Percentiles rank a stretch among this genome's conserved stretches.
These are phyloP conservation scores for Achaetomiella virescens DNA, from an alignment of 495 filamentous ascomycete genomes.

Conservation along the genomic window DNA sequence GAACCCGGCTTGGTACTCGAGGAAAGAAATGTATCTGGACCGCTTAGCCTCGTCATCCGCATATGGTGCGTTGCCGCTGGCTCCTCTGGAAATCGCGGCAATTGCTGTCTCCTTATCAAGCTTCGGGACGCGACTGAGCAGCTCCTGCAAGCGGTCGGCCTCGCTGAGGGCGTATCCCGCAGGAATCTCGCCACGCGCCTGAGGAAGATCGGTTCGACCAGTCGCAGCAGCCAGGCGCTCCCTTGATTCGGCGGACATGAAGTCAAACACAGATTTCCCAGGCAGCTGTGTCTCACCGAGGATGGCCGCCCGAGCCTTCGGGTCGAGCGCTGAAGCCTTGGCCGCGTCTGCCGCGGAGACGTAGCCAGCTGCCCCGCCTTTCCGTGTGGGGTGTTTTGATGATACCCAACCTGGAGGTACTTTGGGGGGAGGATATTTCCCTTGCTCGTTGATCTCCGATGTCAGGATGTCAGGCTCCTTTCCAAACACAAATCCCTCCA, in stretches of 20 bases:
- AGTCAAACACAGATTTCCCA: constrained; percentile 94
- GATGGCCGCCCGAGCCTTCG: constrained; percentile 70
- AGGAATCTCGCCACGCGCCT: constrained; percentile 68
- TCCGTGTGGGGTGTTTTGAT: constrained; percentile 44
- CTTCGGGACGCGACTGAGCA: constrained; percentile 59
- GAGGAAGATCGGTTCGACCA: constrained; percentile 70
- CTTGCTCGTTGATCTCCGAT: constrained; percentile 47
- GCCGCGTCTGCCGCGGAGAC: constrained; percentile 69
- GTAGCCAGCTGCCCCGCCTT: constrained; percentile 40
- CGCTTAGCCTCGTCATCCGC: constrained; percentile 73
- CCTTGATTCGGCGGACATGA: constrained; percentile 73
- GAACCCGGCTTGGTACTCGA: constrained; percentile 70
- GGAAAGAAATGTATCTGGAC: constrained; percentile 67
- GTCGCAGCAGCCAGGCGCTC: constrained; percentile 69
- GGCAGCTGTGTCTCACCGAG: constrained; percentile 79
- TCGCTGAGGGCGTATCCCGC: constrained; percentile 54
- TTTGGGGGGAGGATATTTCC: constrained; percentile 65
- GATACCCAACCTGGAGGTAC: constrained; percentile 77
- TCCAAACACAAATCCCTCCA: constrained; percentile 80
- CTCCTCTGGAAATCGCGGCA: constrained; percentile 68
- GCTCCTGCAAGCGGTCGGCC: constrained; percentile 51
- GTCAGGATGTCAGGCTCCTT: constrained; percentile 46
- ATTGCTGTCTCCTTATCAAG: constrained; percentile 68
- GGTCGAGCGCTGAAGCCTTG: constrained; percentile 68
- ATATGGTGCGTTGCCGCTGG: constrained; percentile 77